Evolutionary conservation across 257 asterid species (phyloP).

Genomic region (Parsonsia alboflavescens): DNA sequence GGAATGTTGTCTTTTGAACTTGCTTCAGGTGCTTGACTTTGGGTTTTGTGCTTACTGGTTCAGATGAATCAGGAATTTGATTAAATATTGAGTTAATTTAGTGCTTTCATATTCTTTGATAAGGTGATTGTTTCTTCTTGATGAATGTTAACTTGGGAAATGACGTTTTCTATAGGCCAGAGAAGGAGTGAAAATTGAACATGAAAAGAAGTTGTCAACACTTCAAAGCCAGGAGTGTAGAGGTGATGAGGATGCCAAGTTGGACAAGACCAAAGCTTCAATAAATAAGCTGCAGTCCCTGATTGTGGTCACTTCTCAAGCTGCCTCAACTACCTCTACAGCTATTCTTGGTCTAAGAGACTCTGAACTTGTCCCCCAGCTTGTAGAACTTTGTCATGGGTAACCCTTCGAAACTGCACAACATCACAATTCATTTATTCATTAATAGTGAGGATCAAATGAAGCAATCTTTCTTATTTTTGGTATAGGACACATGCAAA

Average conservation of each 20-base stretch:
- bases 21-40: background rate
- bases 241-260: constrained; percentile 66
- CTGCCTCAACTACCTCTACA: constrained; percentile 84
- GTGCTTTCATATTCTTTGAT: background rate
- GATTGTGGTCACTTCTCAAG: constrained; percentile 88
- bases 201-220: constrained; percentile 72
- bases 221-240: constrained; percentile 83
- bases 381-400: constrained; percentile 97
- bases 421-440: background rate
- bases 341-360: constrained; percentile 71
- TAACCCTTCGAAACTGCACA: constrained; percentile 17
- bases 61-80: background rate
- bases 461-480: background rate
- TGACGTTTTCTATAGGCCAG: constrained; percentile 48
- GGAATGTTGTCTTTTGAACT: background rate
- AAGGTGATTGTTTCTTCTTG: background rate
- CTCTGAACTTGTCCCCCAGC: constrained; percentile 93
- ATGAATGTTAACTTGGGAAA: constrained; percentile 4
- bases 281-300: constrained; percentile 82
- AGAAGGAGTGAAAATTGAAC: constrained; percentile 93
- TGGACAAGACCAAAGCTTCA: constrained; percentile 96
- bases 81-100: background rate
- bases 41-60: background rate
- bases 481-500: background rate
- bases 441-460: background rate